Percentiles rank a stretch among this genome's conserved stretches.
Evolutionary conservation across 1,284 basidiomycete genomes (phyloP).

Genomic region (Cryptococcus jaspeensis): DNA sequence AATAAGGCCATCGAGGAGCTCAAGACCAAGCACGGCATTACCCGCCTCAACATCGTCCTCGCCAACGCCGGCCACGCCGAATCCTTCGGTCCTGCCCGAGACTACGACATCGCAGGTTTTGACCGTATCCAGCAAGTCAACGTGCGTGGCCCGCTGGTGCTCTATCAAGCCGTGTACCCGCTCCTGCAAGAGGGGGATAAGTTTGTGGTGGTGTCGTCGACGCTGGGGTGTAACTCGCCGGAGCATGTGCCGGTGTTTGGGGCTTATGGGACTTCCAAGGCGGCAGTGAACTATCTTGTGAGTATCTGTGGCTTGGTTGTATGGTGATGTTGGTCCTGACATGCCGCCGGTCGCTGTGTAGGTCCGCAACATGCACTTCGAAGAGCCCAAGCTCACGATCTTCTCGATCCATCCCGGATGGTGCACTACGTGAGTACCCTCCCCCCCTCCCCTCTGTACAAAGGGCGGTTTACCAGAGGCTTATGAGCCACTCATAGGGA

Average conservation of each 20-base stretch:
- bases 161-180: conserved; percentile 21
- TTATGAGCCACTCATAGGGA: too few species aligned
- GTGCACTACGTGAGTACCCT: conserved; percentile 1
- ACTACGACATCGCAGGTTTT: too few species aligned
- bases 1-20: conserved; percentile 22
- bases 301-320: too few species aligned
- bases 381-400: conserved; percentile 4
- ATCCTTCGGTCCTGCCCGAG: too few species aligned
- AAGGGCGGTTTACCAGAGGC: too few species aligned
- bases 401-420: conserved; percentile 4
- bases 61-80: conserved; percentile 21
- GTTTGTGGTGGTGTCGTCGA: conserved; percentile 22
- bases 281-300: conserved; percentile 7
- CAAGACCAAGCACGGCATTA: conserved; percentile 12
- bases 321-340: too few species aligned
- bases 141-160: conserved; percentile 16
- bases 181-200: conserved; percentile 14
- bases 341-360: background rate
- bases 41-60: conserved; percentile 19
- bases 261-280: conserved; percentile 19
- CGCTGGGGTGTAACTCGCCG: conserved; percentile 8
- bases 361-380: conserved; percentile 3
- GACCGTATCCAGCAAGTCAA: too few species aligned
- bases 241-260: conserved; percentile 4
- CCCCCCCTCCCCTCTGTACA: too few species aligned